Evolutionary conservation across 23 red algal species (phyloP).

Genomic region (Gracilariopsis chorda): DNA sequence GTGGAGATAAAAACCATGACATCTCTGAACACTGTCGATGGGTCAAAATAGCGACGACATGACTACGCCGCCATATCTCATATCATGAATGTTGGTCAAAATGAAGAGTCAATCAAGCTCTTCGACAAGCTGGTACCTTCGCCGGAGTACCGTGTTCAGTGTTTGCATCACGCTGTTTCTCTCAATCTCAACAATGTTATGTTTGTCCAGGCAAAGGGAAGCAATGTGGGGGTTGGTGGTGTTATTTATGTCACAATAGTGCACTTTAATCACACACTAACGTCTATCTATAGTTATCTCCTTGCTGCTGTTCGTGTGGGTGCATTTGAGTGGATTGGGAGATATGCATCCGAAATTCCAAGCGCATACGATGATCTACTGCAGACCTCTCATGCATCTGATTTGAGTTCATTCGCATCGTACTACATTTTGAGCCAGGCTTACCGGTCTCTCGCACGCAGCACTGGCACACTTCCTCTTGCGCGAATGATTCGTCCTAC

Average conservation of each 20-base stretch:
- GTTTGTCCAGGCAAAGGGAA: neutral
- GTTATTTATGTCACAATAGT: neutral
- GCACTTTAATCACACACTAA: neutral
- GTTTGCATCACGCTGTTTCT: neutral
- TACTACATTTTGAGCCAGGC: constrained; percentile 7
- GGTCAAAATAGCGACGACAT: neutral
- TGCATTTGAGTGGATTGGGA: constrained; percentile 9
- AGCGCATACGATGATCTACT: too few species aligned
- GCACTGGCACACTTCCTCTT: neutral
- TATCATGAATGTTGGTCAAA: neutral
- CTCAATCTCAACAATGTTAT: neutral
- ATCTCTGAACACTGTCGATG: neutral
- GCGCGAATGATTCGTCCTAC: constrained; percentile 1
- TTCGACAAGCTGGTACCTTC: neutral
- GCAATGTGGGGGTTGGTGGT: neutral
- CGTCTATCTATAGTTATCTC: neutral
- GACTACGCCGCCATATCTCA: neutral
- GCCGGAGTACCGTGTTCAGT: neutral
- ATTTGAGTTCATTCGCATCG: neutral
- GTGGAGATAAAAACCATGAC: neutral
- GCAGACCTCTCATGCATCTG: neutral
- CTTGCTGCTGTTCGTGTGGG: neutral
- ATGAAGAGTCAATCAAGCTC: neutral
- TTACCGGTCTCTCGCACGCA: neutral
- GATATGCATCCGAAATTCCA: too few species aligned